Percentiles rank a stretch among this genome's conserved stretches.
These are phyloP conservation scores for Sarocladium strictum DNA, from an alignment of 2,329 filamentous ascomycete species.

Conservation along the genomic window DNA sequence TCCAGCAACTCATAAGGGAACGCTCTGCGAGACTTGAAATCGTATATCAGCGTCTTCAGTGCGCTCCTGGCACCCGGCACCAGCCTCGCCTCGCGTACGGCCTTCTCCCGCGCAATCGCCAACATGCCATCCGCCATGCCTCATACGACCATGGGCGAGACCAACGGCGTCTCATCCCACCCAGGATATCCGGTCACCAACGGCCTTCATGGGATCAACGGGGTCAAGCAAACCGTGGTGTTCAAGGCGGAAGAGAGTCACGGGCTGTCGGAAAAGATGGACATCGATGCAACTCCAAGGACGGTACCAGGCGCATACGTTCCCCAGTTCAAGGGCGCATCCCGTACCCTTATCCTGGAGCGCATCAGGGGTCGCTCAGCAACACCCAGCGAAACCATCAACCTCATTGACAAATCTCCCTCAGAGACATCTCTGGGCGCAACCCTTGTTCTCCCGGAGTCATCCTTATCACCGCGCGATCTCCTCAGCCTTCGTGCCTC, in stretches of 20 bases:
- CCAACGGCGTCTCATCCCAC: neutral
- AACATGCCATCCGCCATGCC: slow-evolving; percentile 2
- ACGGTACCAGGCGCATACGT: slow-evolving; percentile 5
- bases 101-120: neutral
- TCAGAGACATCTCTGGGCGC: neutral
- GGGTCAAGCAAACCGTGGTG: neutral
- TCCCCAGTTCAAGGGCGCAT: slow-evolving; percentile 13
- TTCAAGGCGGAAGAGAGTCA: neutral
- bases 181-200: neutral
- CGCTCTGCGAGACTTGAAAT: neutral
- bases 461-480: neutral
- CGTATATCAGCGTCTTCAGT: neutral
- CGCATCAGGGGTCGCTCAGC: slow-evolving; percentile 11
- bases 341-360: slow-evolving; percentile 13
- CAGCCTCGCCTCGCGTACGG: neutral
- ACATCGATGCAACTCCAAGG: neutral
- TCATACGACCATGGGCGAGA: neutral
- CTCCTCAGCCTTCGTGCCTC: slow-evolving; percentile 8
- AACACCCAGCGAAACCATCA: neutral
- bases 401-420: neutral
- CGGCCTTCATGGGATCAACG: neutral
- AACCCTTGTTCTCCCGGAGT: neutral
- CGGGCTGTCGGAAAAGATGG: neutral
- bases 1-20: neutral
- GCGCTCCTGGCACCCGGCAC: neutral